Evolutionary conservation across 352 stramenopile species (phyloP), one percentile per base, ranked within the genome.

Genomic region (Peronospora tabacina): DNA sequence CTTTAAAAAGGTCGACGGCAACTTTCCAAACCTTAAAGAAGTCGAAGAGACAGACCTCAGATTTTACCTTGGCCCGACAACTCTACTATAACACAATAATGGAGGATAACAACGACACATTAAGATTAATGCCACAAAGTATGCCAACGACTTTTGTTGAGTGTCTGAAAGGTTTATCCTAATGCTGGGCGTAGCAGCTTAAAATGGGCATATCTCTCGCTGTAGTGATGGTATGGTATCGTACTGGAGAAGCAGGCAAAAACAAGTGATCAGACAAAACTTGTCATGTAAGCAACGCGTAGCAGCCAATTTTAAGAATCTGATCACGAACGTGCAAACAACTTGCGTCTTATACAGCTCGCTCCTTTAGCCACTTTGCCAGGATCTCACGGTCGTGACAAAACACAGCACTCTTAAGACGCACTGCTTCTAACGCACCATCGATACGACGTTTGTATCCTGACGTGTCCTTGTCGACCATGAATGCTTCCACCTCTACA

Each of bases 1-100:
- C 26, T 90, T 90, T 0, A 97, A 58, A 0, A 86, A 0, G 87
- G 86, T 5, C 75, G 67, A 1, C 87, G 69, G 22, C 81, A 91
- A 52, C 97, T 94, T 22, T 22, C 19, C 19, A 22, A 22, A 22
- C 19, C 19, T n/a, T n/a, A n/a, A n/a, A n/a, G n/a, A n/a, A n/a
- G n/a, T n/a, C n/a, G n/a, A n/a, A n/a, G n/a, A n/a, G n/a, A n/a
- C n/a, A n/a, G n/a, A n/a, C n/a, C n/a, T n/a, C n/a, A n/a, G n/a
- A n/a, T n/a, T n/a, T n/a, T n/a, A n/a, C n/a, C n/a, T n/a, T n/a
- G n/a, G n/a, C n/a, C n/a, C n/a, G n/a, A n/a, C n/a, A n/a, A n/a
- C n/a, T 22, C 19, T 22, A 3, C 19, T 22, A 22, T 22, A 22
- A 3, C 19, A 22, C 19, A 22, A 22, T 22, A 22, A 22, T 22